Evolutionary conservation across 371 early-diverging fungal species (phyloP).

Genomic region (Chytridiales sp.): DNA sequence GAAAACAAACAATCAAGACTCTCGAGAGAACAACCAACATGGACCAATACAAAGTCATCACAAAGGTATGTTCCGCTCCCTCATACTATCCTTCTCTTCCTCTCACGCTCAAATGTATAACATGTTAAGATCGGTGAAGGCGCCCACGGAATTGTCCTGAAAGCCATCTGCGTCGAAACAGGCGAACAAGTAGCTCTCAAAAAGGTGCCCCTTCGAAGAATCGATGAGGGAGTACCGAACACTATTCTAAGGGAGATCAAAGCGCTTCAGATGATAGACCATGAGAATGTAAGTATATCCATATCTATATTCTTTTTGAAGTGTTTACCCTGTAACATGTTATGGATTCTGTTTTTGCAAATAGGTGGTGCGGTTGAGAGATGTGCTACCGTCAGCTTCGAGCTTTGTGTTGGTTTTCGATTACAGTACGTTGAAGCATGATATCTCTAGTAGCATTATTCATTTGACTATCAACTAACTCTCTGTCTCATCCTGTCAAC

Average conservation of each 20-base stretch:
- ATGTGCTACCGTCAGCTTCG: slow-evolving; percentile 47
- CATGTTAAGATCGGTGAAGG: slow-evolving; percentile 22
- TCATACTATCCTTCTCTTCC: neutral
- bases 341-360: slow-evolving; percentile 25
- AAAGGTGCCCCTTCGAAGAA: slow-evolving; percentile 48
- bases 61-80: no score
- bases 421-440: no score
- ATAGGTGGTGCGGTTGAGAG: slow-evolving; percentile 46
- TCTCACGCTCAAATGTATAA: neutral
- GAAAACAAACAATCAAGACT: no score
- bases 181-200: slow-evolving; percentile 54
- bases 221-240: slow-evolving; percentile 48
- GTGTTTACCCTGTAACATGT: slow-evolving; percentile 55
- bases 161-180: slow-evolving; percentile 51
- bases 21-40: slow-evolving; percentile 7
- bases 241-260: slow-evolving; percentile 54
- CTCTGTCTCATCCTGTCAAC: slow-evolving; percentile 16
- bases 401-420: slow-evolving; percentile 51
- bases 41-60: slow-evolving; percentile 18
- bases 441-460: no score
- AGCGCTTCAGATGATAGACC: slow-evolving; percentile 49
- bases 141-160: slow-evolving; percentile 31
- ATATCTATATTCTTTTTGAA: neutral
- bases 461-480: no score
- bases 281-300: slow-evolving; percentile 41